Evolutionary conservation across 305 asterid genomes (phyloP).

Genomic region (Euphrasia arctica): DNA sequence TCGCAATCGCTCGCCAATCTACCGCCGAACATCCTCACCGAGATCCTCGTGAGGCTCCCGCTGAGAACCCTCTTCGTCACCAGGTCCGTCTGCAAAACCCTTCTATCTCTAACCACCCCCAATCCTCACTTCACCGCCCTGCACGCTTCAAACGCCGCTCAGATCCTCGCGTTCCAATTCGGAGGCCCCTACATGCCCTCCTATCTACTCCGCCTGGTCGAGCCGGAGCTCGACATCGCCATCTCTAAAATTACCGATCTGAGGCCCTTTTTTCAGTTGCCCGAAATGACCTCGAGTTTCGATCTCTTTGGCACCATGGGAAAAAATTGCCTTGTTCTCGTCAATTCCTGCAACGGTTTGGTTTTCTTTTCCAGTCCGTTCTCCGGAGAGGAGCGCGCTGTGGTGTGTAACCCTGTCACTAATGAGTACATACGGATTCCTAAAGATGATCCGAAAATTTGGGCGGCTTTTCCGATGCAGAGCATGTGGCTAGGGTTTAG

Average conservation of each 20-base stretch:
- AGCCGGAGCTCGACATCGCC: constrained; percentile 17
- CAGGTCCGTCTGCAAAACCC: no score
- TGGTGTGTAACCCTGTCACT: constrained; percentile 30
- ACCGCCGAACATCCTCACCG: constrained; percentile 21
- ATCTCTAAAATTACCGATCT: not conserved
- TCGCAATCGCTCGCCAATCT: constrained; percentile 20
- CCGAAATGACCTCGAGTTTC: not conserved
- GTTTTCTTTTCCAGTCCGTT: constrained; percentile 16
- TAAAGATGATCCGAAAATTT: not conserved
- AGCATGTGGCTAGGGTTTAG: constrained; percentile 25
- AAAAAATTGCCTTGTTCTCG: not conserved
- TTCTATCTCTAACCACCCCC: no score
- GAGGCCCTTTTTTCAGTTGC: constrained; percentile 19
- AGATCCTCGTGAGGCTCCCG: constrained; percentile 25
- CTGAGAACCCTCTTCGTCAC: constrained; percentile 5
- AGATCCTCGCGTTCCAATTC: not conserved
- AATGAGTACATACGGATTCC: constrained; percentile 22
- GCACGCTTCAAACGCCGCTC: no score
- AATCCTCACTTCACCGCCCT: no score
- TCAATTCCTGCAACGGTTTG: constrained; percentile 30
- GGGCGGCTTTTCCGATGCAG: not conserved
- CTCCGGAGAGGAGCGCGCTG: constrained; percentile 14
- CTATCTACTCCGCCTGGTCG: not conserved
- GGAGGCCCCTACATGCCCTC: constrained; percentile 16
- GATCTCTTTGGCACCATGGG: not conserved